Evolutionary conservation across 164 flowering plant genomes (phyloP), one percentile per base, ranked within the genome.

Genomic region (Aristolochia californica): DNA sequence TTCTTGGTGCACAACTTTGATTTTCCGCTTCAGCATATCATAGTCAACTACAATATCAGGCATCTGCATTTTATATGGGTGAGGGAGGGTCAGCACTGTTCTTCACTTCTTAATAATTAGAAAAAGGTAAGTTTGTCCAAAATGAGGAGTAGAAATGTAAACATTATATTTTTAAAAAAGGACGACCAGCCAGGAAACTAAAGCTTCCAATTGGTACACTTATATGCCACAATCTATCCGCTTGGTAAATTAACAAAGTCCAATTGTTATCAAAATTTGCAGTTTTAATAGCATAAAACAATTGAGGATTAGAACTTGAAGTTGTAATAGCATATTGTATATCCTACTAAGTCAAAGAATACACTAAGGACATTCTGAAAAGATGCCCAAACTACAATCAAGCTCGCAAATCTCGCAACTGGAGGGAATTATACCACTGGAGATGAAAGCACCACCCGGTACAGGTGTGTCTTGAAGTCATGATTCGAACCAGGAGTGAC

Each of bases 11-110:
- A 87, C 74, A 45, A 83, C 57, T 34, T 79, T 79, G 74, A 80
- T 82, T 34, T 61, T 70, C 53, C 53, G 64, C 59, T 66, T 64
- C 26, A 80, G 74, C 91, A 88, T 81, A 65, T 87, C 82, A 72
- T 83, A 93, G 71, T 93, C 98, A 44, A 85, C 78, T 51, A 85
- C 66, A 28, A 81, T 57, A 83, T 87, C 98, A 58, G 98, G 97
- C 81, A 85, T 84, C 98, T 91, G 83, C 70, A 71, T 5, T 62
- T 50, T 23, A 24, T 56, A 69, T 62, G 57, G 53, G 18, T 61
- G 30, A 22, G 43, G 27, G 18, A 53, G 15, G 49, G 48, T 59
- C 26, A 16, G 47, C 26, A 24, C 11, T 18, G 40, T 40, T 13
- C 34, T n/a, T 18, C 43, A 17, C 20, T 17, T 17, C 24, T 45